Evolutionary conservation across 2,329 filamentous ascomycete species (phyloP).

Genomic region (Dendryphion nanum): DNA sequence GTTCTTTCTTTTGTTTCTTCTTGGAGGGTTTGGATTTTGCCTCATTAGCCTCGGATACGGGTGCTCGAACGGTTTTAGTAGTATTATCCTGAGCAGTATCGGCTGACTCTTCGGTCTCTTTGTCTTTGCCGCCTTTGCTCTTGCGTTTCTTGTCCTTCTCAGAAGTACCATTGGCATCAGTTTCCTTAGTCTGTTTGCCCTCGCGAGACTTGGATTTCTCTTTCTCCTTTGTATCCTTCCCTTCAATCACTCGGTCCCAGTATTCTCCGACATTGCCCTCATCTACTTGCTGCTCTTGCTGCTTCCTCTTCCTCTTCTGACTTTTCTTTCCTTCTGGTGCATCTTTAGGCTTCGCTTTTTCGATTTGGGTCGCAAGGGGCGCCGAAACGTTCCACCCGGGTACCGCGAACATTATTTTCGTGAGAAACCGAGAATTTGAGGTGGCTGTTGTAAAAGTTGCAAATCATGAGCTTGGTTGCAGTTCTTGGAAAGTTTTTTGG

Average conservation of each 20-base stretch:
- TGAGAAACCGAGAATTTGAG: not conserved
- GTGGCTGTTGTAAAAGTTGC: too few species aligned
- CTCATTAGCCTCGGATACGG: conserved; percentile 7
- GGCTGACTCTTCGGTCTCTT: not conserved
- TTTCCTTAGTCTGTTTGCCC: conserved; percentile 7
- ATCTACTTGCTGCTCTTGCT: conserved; percentile 63
- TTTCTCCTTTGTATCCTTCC: conserved; percentile 46
- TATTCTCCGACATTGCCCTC: conserved; percentile 58
- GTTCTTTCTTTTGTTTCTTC: conserved; percentile 35
- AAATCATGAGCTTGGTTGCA: too few species aligned
- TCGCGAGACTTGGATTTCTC: not conserved
- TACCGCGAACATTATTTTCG: conserved; percentile 76
- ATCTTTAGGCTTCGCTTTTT: conserved; percentile 35
- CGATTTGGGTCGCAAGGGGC: conserved; percentile 69
- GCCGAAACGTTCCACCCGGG: conserved; percentile 86
- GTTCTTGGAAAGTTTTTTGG: too few species aligned
- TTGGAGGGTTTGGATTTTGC: conserved; percentile 26
- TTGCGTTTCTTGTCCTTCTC: conserved; percentile 17
- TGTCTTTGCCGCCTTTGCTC: conserved; percentile 5
- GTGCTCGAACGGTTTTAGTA: conserved; percentile 8
- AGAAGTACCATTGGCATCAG: conserved; percentile 16
- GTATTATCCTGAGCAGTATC: conserved; percentile 12
- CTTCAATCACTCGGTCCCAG: conserved; percentile 41
- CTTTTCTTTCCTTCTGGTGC: conserved; percentile 38
- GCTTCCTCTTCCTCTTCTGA: conserved; percentile 58